phyloP scores from a whole-genome alignment of 768 basidiomycete species.

The Piloderma croceum region DNA sequence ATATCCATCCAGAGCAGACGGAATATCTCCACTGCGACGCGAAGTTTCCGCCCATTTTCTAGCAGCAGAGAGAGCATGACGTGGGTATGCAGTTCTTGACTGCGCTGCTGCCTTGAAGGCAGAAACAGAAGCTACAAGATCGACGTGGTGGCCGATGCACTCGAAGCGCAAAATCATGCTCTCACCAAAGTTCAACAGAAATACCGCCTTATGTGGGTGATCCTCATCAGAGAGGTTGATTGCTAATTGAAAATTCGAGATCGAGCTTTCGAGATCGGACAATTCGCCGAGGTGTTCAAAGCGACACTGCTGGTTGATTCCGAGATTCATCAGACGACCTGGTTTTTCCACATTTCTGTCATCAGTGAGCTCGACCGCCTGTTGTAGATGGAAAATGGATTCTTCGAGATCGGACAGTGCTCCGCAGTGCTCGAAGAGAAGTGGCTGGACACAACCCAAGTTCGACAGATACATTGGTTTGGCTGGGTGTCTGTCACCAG shows the following conservation, averaged over 20 bases:
- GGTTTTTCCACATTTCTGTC: conserved; percentile 20
- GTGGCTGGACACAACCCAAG: conserved; percentile 7
- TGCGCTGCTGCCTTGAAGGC: too few species aligned
- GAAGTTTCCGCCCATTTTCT: too few species aligned
- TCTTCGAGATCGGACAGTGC: conserved; percentile 9
- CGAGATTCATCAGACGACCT: conserved; percentile 22
- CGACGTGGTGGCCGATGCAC: neutral
- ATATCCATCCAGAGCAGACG: conserved; percentile 11
- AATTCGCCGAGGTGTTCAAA: conserved; percentile 20
- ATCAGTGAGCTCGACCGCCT: conserved; percentile 19
- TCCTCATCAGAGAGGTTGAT: conserved; percentile 5
- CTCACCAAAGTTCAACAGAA: conserved; percentile 16
- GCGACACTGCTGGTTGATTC: conserved; percentile 12
- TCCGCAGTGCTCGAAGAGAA: conserved; percentile 6
- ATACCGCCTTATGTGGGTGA: conserved; percentile 1
- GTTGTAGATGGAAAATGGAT: conserved; percentile 11
- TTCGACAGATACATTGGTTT: conserved; percentile 9
- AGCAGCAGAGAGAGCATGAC: too few species aligned
- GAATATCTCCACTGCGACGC: too few species aligned
- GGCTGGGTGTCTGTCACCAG: conserved; percentile 8
- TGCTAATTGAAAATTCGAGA: conserved; percentile 5
- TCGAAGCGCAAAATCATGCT: conserved; percentile 19
- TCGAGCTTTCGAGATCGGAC: too few species aligned
- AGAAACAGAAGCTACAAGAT: too few species aligned
- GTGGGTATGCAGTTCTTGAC: too few species aligned